Evolutionary conservation across 768 basidiomycete species (phyloP).

Genomic region (Leccinum disarticulatum): DNA sequence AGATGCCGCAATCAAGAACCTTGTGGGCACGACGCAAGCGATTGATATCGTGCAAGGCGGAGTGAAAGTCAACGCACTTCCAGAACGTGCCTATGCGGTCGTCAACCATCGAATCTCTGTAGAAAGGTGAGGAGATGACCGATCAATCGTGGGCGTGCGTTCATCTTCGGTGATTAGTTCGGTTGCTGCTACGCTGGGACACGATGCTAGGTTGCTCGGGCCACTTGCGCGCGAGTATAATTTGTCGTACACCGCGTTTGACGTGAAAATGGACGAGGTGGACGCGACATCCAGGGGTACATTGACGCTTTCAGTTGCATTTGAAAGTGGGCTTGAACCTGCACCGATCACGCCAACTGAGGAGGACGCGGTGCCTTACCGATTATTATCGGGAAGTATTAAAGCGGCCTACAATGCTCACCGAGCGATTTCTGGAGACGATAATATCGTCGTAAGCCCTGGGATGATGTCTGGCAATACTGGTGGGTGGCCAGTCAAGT

Average conservation of each 20-base stretch:
- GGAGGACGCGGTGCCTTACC: constrained; percentile 38
- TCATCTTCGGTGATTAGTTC: constrained; percentile 22
- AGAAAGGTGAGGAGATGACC: constrained; percentile 42
- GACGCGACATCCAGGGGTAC: constrained; percentile 42
- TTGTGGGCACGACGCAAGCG: constrained; percentile 74
- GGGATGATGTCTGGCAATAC: constrained; percentile 63
- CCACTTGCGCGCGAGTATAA: constrained; percentile 53
- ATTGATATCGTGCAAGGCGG: constrained; percentile 69
- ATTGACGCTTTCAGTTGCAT: constrained; percentile 51
- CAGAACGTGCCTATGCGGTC: constrained; percentile 67
- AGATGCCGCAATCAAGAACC: constrained; percentile 41
- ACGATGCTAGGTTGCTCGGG: constrained; percentile 43
- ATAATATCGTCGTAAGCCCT: constrained; percentile 42
- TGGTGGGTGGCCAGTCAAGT: constrained; percentile 14
- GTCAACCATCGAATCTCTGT: constrained; percentile 73
- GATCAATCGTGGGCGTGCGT: too few species aligned
- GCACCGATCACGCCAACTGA: constrained; percentile 59
- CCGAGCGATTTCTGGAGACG: constrained; percentile 36
- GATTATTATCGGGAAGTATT: constrained; percentile 61
- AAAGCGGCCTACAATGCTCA: constrained; percentile 59
- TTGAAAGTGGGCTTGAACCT: constrained; percentile 52
- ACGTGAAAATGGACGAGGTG: constrained; percentile 35
- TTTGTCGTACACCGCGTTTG: constrained; percentile 61
- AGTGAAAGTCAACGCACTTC: constrained; percentile 77
- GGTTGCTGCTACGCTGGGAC: constrained; percentile 44